Evolutionary conservation across 768 basidiomycete species (phyloP), one percentile per base, ranked within the genome.

Genomic region (Suillus spraguei): DNA sequence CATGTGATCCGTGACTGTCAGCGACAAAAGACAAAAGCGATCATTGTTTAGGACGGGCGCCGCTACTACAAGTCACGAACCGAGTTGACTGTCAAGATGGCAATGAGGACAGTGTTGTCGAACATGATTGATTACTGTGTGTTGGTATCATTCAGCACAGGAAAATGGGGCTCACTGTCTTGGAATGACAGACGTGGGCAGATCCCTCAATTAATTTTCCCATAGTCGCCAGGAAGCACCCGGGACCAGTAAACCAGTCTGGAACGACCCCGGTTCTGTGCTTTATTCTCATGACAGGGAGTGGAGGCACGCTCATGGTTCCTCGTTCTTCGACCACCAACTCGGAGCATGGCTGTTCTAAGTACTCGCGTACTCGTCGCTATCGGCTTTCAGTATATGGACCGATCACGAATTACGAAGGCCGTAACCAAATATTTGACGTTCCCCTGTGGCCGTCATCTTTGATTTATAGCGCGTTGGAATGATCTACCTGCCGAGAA

Each of bases 131-230:
- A 24, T 38, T 22, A 20, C 39, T 39, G n/a, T 28, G 7, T 11
- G 55, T 39, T 39, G 38, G 16, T 9, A 8, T 56, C 55, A 8
- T 56, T 38, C 35, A 17, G 16, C 38, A 39, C 24, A 41, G 55
- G 38, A 39, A 58, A 38, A 39, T 39, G 38, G 36, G 22, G 50
- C 5, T 53, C 17, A 6, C 17, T 53, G 32, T 10, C 52, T 33
- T 53, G 17, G 24, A 28, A 58, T 58, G 56, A 58, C 56, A 58
- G 56, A 58, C 56, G 56, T 58, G 56, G 56, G 56, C 56, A 32
- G n/a, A 58, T 58, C 56, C 10, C 17, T 58, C 38, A 20, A 41
- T 58, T 41, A 58, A 58, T 41, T 58, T 24, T 41, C 56, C 28
- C 56, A 58, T 39, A 58, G 41, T 20, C 11, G 56, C 38, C 6